Conservation (phyloP, 2,329 filamentous ascomycete genomes). For the Mollisiaceae sp. region DNA sequence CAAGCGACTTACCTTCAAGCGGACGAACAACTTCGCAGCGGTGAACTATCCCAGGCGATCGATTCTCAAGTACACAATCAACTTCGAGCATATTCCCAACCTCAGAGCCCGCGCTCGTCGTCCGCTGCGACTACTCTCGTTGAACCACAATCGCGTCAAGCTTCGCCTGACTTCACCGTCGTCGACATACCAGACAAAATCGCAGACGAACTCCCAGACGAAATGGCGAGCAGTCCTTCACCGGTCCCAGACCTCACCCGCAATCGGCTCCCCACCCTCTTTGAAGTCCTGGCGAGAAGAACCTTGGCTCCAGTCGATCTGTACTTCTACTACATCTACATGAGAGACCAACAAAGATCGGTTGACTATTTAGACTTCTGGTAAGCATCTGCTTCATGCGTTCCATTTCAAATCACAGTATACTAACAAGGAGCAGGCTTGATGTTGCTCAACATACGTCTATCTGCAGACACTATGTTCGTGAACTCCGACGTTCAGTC, state of each 20-base stretch:
- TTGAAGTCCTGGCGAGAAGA: slow-evolving; percentile 91
- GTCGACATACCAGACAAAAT: too few species aligned
- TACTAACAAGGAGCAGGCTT: slow-evolving; percentile 66
- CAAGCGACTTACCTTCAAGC: too few species aligned
- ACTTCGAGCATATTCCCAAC: too few species aligned
- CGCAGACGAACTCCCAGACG: too few species aligned
- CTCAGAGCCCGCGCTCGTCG: not conserved
- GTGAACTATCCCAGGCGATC: too few species aligned
- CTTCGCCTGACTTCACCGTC: too few species aligned
- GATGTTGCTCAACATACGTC: slow-evolving; percentile 99
- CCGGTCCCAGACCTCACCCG: slow-evolving; percentile 66
- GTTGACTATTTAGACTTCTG: slow-evolving; percentile 99
- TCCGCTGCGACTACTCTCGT: too few species aligned
- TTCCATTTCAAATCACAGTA: not conserved
- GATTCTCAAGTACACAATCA: too few species aligned
- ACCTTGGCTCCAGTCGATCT: slow-evolving; percentile 96
- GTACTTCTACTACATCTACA: slow-evolving; percentile 99
- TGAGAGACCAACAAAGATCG: slow-evolving; percentile 97
- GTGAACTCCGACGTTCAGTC: slow-evolving; percentile 90
- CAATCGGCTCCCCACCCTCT: slow-evolving; percentile 90
- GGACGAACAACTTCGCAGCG: too few species aligned
- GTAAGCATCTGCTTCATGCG: slow-evolving; percentile 57
- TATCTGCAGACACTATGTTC: slow-evolving; percentile 94
- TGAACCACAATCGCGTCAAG: not conserved
- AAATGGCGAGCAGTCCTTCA: slow-evolving; percentile 51